Evolutionary conservation across 1,139 yeast genomes (phyloP).

Genomic region (Komagataea norvegica): DNA sequence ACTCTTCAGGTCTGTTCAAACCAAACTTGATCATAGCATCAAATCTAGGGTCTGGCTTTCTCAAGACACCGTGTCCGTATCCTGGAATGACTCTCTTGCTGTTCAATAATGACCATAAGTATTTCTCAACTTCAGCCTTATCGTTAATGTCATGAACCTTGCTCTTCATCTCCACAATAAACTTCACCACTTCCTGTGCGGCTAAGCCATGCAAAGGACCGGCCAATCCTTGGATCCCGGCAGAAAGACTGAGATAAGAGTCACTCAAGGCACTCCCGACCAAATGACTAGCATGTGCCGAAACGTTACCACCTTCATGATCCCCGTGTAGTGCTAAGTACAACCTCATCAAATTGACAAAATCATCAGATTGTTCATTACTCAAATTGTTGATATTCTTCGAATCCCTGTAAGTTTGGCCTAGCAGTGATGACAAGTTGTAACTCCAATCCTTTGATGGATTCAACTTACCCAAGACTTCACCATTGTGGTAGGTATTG

Average conservation of each 20-base stretch:
- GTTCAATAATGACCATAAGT: slow-evolving; percentile 38
- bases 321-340: slow-evolving; percentile 42
- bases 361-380: slow-evolving; percentile 29
- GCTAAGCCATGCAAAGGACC: slow-evolving; percentile 44
- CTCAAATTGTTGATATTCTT: slow-evolving; percentile 24
- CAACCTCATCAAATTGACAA: slow-evolving; percentile 38
- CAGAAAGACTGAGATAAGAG: slow-evolving; percentile 37
- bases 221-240: slow-evolving; percentile 41
- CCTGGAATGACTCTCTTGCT: slow-evolving; percentile 42
- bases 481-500: slow-evolving; percentile 47
- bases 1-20: slow-evolving; percentile 28
- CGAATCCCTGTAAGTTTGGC: slow-evolving; percentile 25
- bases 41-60: slow-evolving; percentile 41
- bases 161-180: slow-evolving; percentile 34
- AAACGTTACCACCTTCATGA: slow-evolving; percentile 45
- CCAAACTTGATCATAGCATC: slow-evolving; percentile 35
- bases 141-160: slow-evolving; percentile 25
- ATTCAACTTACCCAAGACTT: slow-evolving; percentile 23
- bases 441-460: slow-evolving; percentile 27
- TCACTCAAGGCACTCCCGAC: slow-evolving; percentile 41
- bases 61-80: slow-evolving; percentile 41
- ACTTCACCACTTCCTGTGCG: slow-evolving; percentile 41
- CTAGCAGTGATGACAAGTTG: slow-evolving; percentile 27
- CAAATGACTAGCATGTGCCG: slow-evolving; percentile 41
- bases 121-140: slow-evolving; percentile 30